These are phyloP conservation scores for Umbellularia californica DNA, from an alignment of 164 flowering plant species.

Conservation along the genomic window DNA sequence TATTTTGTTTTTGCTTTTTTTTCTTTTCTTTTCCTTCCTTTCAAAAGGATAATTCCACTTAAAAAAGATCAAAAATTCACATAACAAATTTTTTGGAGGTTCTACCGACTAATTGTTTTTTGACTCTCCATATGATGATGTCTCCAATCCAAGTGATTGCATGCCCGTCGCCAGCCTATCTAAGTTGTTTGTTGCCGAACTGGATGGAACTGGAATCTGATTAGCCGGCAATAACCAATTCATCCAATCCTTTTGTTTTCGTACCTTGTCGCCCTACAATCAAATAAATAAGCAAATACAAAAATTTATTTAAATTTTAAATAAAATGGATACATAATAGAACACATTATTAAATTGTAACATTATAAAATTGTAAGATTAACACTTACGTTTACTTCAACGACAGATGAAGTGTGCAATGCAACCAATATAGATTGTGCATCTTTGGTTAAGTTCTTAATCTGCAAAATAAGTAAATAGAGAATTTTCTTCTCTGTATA, in stretches of 20 bases:
- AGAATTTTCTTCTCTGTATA: neutral
- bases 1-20: slow-evolving; percentile 4
- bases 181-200: slow-evolving; percentile 17
- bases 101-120: slow-evolving; percentile 1
- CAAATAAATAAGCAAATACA: neutral
- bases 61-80: neutral
- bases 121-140: slow-evolving; percentile 20
- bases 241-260: slow-evolving; percentile 56
- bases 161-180: slow-evolving; percentile 27
- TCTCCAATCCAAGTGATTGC: slow-evolving; percentile 33
- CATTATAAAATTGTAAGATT: too few relatives aligned
- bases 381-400: slow-evolving; percentile 56
- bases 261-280: slow-evolving; percentile 54
- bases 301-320: neutral
- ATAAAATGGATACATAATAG: neutral
- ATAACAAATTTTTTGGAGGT: slow-evolving; percentile 8
- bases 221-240: slow-evolving; percentile 33
- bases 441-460: slow-evolving; percentile 37
- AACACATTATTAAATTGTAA: neutral
- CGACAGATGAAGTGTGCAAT: slow-evolving; percentile 38
- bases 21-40: slow-evolving; percentile 7
- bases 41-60: neutral
- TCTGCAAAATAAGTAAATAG: slow-evolving; percentile 40
- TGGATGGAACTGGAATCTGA: slow-evolving; percentile 6
- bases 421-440: slow-evolving; percentile 51